Evolutionary conservation across 139 green algal genomes (phyloP).

Genomic region (Chlamydomonas sphaeroides): DNA sequence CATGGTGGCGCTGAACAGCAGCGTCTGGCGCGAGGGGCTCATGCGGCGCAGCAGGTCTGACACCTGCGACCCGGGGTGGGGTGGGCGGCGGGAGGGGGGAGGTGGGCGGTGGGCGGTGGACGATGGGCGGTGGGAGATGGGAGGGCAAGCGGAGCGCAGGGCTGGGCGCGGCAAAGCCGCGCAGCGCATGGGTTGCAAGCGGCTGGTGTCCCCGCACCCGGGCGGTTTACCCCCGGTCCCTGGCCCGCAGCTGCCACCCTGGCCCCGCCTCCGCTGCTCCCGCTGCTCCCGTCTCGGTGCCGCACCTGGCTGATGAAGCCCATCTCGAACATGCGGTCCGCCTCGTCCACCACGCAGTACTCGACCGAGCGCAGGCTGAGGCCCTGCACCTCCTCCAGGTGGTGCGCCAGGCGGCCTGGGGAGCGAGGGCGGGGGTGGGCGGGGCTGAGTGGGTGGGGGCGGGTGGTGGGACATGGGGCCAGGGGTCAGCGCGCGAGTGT

Average conservation of each 20-base stretch:
- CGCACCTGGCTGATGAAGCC: constrained; percentile 84
- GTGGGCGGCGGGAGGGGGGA: not conserved
- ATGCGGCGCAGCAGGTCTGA: constrained; percentile 80
- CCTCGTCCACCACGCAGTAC: constrained; percentile 94
- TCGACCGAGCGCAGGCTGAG: constrained; percentile 78
- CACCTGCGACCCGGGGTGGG: constrained; percentile 46
- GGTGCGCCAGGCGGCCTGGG: constrained; percentile 90
- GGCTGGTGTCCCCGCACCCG: no score
- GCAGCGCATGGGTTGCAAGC: no score
- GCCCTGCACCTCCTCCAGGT: constrained; percentile 87
- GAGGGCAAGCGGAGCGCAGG: no score
- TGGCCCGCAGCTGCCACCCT: no score
- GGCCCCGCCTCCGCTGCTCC: no score
- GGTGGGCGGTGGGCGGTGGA: not conserved
- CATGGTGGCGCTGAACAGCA: constrained; percentile 97
- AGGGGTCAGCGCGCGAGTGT: no score
- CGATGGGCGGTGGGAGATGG: not conserved
- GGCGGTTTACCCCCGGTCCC: no score
- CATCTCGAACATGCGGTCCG: constrained; percentile 99
- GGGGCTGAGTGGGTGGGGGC: not conserved
- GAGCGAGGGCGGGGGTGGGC: not conserved
- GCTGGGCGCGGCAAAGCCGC: no score
- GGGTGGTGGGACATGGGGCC: no score
- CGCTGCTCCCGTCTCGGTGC: not conserved
- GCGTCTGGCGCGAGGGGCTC: constrained; percentile 81